A percentile compares a stretch with the other conserved stretches of the same genome.
phyloP scores from a whole-genome alignment of 345 rosid species.

The Camelina neglecta region DNA sequence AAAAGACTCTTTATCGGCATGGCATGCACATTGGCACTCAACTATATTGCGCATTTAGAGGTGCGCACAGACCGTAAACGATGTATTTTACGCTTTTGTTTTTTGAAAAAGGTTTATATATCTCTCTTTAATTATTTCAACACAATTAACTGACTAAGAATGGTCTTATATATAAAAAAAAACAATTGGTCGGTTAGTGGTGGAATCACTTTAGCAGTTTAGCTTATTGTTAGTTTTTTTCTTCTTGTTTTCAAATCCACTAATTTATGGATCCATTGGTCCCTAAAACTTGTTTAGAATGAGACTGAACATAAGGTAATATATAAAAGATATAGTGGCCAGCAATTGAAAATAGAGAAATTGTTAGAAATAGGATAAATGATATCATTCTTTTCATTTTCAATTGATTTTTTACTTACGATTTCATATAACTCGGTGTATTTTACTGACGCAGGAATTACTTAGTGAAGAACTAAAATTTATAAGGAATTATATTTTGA shows the following conservation, averaged over 20 bases:
- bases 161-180: too few species aligned
- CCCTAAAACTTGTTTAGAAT: background rate
- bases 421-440: too few species aligned
- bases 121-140: too few species aligned
- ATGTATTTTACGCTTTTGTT: background rate
- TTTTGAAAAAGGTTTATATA: too few species aligned
- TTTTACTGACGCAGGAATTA: background rate
- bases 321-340: background rate
- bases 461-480: background rate
- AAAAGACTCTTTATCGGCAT: constrained; percentile 31
- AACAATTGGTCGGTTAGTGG: too few species aligned
- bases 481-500: background rate
- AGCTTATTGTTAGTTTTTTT: constrained; percentile 1
- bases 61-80: constrained; percentile 20
- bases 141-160: too few species aligned
- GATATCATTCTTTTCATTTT: background rate
- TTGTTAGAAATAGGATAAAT: background rate
- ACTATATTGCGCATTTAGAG: constrained; percentile 5
- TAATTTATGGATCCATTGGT: background rate
- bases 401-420: background rate
- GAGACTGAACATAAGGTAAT: background rate
- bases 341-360: background rate
- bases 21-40: constrained; percentile 38
- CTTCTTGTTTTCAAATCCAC: background rate
- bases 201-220: too few species aligned